Evolutionary conservation across 495 filamentous ascomycete genomes (phyloP).

Genomic region (Penicillium longicatenatum): DNA sequence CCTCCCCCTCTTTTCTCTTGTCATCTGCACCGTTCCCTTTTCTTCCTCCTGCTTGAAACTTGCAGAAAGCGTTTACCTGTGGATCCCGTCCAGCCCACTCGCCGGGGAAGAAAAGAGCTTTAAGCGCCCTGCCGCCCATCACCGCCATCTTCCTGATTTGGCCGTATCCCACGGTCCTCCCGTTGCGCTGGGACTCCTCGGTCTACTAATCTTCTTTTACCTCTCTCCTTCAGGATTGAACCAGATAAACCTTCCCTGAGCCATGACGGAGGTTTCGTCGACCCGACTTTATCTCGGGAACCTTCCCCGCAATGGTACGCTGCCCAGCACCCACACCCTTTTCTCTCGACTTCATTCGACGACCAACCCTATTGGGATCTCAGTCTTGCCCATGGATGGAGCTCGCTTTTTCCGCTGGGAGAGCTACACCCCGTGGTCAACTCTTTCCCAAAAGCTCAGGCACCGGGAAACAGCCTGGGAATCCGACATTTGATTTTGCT

Average conservation of each 20-base stretch:
- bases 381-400: conserved; percentile 17
- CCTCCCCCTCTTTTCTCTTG: conserved; percentile 37
- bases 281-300: conserved; percentile 97
- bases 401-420: conserved; percentile 9
- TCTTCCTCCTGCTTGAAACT: conserved; percentile 7
- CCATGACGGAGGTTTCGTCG: conserved; percentile 73
- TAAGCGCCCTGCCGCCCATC: conserved; percentile 5
- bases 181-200: conserved; percentile 8
- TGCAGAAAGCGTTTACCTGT: conserved; percentile 4
- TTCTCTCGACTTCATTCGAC: conserved; percentile 20
- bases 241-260: conserved; percentile 11
- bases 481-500: conserved; percentile 17
- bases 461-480: neutral
- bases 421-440: conserved; percentile 6
- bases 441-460: conserved; percentile 1
- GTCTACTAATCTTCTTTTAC: conserved; percentile 18
- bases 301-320: conserved; percentile 93
- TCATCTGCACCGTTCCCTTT: conserved; percentile 22
- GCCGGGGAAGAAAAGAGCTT: neutral
- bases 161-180: conserved; percentile 4
- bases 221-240: conserved; percentile 7
- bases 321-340: conserved; percentile 39
- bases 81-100: conserved; percentile 1
- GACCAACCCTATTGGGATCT: conserved; percentile 14
- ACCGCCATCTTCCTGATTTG: conserved; percentile 17